phyloP scores from a whole-genome alignment of 306 rosid species.

The Rosa lucieae region DNA sequence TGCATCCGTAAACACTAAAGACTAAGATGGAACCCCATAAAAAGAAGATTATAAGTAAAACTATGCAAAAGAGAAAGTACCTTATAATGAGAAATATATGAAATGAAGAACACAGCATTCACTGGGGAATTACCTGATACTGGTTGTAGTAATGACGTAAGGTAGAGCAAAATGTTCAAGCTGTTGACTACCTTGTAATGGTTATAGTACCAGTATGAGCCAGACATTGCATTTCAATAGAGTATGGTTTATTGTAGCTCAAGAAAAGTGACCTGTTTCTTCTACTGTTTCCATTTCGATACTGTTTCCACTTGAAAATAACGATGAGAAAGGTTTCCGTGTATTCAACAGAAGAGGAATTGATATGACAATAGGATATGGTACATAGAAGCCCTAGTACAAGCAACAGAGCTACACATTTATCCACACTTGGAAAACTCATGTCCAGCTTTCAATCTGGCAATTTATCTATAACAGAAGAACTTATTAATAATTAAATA shows the following conservation, averaged over 20 bases:
- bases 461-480: not conserved
- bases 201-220: no score
- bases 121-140: not conserved
- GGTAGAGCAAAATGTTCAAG: no score
- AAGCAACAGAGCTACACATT: not conserved
- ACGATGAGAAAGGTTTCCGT: not conserved
- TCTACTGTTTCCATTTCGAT: not conserved
- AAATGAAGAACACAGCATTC: not conserved
- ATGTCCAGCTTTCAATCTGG: not conserved
- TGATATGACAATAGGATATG: not conserved
- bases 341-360: not conserved
- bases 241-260: not conserved
- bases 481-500: not conserved
- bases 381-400: not conserved
- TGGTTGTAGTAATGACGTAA: no score
- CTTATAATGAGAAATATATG: not conserved
- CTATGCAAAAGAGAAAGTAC: not conserved
- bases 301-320: not conserved
- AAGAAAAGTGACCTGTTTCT: not conserved
- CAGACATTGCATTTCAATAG: not conserved
- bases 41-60: not conserved
- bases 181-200: not conserved
- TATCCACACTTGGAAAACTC: not conserved
- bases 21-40: not conserved
- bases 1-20: not conserved